A percentile compares a stretch with the other conserved stretches of the same genome.
Conservation (phyloP, 2,329 filamentous ascomycete genomes). For the Didymella glomerata region DNA sequence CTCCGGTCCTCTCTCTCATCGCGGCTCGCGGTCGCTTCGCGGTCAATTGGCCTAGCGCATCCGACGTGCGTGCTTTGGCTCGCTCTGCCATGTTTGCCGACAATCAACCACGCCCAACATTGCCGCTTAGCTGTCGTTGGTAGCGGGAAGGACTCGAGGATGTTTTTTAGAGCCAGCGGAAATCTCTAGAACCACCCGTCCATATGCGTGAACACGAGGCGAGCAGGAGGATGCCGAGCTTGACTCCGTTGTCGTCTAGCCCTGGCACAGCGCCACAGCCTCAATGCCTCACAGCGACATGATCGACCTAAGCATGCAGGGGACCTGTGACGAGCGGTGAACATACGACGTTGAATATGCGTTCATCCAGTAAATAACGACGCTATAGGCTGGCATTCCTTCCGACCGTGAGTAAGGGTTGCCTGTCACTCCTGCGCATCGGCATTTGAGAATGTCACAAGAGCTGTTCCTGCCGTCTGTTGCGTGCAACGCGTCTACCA, state of each 20-base stretch:
- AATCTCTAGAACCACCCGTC: neutral
- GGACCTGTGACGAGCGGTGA: conserved; percentile 14
- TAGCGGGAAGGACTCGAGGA: conserved; percentile 22
- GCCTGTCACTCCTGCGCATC: conserved; percentile 19
- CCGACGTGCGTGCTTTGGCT: conserved; percentile 27
- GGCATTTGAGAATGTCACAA: conserved; percentile 18
- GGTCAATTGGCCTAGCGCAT: conserved; percentile 34
- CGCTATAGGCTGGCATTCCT: conserved; percentile 12
- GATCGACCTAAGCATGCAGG: conserved; percentile 17
- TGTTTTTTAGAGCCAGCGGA: conserved; percentile 16
- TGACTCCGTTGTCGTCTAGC: conserved; percentile 4
- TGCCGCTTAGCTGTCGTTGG: conserved; percentile 29
- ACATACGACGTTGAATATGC: neutral
- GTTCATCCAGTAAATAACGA: neutral
- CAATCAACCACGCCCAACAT: conserved; percentile 30
- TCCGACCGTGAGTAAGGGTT: conserved; percentile 4
- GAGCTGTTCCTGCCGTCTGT: conserved; percentile 5
- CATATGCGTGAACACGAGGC: conserved; percentile 22
- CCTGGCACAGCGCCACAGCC: conserved; percentile 5
- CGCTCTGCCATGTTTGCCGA: conserved; percentile 28
- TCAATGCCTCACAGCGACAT: conserved; percentile 7
- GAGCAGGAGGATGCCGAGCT: conserved; percentile 12
- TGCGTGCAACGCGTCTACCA: conserved; percentile 9
- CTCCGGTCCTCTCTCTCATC: conserved; percentile 27
- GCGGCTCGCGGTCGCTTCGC: conserved; percentile 33